Evolutionary conservation across 805 yeast species (phyloP), one percentile per base, ranked within the genome.

Genomic region (Wickerhamomyces chambardii): DNA sequence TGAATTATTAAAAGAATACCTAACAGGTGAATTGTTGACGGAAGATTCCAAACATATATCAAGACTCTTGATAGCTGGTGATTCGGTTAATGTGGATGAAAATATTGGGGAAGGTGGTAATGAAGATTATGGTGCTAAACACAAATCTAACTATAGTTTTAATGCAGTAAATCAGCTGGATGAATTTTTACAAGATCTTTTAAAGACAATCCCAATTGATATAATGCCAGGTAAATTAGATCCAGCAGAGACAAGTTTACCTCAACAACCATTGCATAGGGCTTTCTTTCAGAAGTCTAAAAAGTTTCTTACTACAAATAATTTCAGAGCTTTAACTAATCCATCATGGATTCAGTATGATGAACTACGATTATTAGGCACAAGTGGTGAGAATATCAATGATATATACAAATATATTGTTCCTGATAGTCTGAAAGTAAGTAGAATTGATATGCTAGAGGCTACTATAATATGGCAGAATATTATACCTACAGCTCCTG

Each of bases 401-500:
- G 97, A 92, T 55, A 70, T 92, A 29, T 63, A 66, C 49, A 83
- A 79, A 47, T 90, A 90, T 47, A 50, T 70, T 38, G 58, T 66
- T 21, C 68, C 78, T 26, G 49, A 56, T 16, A 53, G 53, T 15
- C 37, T 51, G 6, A 50, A 48, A 15, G 46, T 48, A 15, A 51
- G 65, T 2, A 58, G 82, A 37, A 45, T 73, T 15, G 67, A 70
- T 16, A 58, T 80, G 47, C 66, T 90, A 62, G 83, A 78, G 45
- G 66, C 75, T 14, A 81, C 84, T 0, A 51, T 92, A 27, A 59
- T 63, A 31, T 89, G 96, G 95, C 90, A 87, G 48, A 85, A 85
- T 50, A 64, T 84, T 17, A 78, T 84, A 1, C 98, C 98, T 3
- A 87, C 97, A 0, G 95, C 96, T 1, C 98, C 98, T 1, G 97